phyloP scores from a whole-genome alignment of 2,329 filamentous ascomycete genomes.

The Catunica adiposa region DNA sequence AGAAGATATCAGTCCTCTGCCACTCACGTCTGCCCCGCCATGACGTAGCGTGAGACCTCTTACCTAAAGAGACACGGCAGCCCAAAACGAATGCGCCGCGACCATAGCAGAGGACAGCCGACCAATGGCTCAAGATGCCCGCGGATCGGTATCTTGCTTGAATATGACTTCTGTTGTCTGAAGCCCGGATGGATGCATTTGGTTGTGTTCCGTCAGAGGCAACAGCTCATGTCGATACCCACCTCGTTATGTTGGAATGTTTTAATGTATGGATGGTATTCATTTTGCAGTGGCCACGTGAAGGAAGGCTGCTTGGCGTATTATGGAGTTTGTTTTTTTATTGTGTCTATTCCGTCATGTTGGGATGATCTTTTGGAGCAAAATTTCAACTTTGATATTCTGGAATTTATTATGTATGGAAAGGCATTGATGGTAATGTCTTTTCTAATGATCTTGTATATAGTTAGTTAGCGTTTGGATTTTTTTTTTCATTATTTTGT shows the following conservation, averaged over 20 bases:
- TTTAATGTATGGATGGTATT: too few relatives aligned
- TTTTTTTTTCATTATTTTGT: too few relatives aligned
- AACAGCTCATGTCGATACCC: not conserved
- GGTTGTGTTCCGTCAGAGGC: not conserved
- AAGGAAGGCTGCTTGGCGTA: too few relatives aligned
- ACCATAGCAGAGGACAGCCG: not conserved
- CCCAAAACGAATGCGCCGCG: not conserved
- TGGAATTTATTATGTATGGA: too few relatives aligned
- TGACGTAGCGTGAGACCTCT: not conserved
- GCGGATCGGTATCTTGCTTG: not conserved
- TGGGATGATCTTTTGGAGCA: too few relatives aligned
- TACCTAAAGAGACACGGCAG: not conserved
- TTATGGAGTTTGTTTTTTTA: too few relatives aligned
- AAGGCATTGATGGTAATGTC: too few relatives aligned
- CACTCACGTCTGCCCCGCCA: not conserved
- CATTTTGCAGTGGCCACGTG: too few relatives aligned
- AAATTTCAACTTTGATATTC: too few relatives aligned
- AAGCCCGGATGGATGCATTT: not conserved
- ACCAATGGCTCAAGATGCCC: not conserved
- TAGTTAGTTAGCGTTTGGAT: too few relatives aligned
- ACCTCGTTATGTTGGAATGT: not conserved
- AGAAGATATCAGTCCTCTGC: not conserved
- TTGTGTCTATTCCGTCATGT: too few relatives aligned
- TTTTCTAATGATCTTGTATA: too few relatives aligned
- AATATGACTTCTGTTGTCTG: not conserved